phyloP scores from a whole-genome alignment of 305 asterid species.

The Nicotiana rustica region DNA sequence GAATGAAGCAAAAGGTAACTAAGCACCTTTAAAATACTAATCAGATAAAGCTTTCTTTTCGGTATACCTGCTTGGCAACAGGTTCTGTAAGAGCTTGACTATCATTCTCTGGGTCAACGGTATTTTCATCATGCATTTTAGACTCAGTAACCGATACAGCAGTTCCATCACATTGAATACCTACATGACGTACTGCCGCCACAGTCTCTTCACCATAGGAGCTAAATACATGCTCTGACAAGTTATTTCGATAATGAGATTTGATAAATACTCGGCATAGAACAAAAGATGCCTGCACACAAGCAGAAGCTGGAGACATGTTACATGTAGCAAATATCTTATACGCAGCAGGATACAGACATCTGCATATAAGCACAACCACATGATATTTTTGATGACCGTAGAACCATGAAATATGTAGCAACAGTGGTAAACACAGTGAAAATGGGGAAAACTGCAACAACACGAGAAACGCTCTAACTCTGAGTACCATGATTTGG shows the following conservation, averaged over 20 bases:
- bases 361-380: background rate
- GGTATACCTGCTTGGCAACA: conserved; percentile 42
- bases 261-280: conserved; percentile 50
- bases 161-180: conserved; percentile 45
- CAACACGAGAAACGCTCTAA: background rate
- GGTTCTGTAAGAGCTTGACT: conserved; percentile 26
- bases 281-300: conserved; percentile 54
- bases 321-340: conserved; percentile 5
- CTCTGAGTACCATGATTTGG: background rate
- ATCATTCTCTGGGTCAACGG: conserved; percentile 37
- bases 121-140: conserved; percentile 34
- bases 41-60: background rate
- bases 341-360: background rate
- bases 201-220: conserved; percentile 49
- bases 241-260: conserved; percentile 34
- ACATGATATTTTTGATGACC: background rate
- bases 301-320: conserved; percentile 20
- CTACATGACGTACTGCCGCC: conserved; percentile 48
- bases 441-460: background rate
- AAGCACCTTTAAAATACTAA: background rate
- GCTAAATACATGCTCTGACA: conserved; percentile 41
- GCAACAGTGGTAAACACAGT: background rate
- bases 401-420: background rate
- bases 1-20: conserved; percentile 8
- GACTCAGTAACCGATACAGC: conserved; percentile 33